Evolutionary conservation across 306 rosid species (phyloP).

Genomic region (Quillaja saponaria): DNA sequence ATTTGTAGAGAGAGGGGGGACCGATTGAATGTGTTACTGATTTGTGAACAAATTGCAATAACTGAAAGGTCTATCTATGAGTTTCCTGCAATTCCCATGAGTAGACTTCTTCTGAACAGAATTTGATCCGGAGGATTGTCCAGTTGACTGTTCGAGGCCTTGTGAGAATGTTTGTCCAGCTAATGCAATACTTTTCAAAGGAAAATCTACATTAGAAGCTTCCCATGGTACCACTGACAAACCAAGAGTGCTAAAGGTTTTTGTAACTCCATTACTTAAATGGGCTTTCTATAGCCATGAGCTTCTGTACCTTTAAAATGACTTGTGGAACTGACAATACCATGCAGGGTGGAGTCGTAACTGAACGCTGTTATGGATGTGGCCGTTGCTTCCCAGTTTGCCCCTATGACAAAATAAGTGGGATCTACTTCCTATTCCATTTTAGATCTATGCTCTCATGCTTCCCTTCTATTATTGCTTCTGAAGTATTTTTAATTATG

Average conservation of each 20-base stretch:
- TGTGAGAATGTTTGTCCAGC: constrained; percentile 88
- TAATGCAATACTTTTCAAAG: constrained; percentile 66
- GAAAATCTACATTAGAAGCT: constrained; percentile 33
- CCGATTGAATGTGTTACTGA: too few species aligned
- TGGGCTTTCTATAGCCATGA: not conserved
- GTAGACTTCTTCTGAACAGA: constrained; percentile 45
- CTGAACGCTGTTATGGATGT: constrained; percentile 94
- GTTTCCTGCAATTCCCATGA: not conserved
- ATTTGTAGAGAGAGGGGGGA: too few species aligned
- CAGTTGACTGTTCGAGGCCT: constrained; percentile 76
- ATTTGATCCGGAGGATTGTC: constrained; percentile 91
- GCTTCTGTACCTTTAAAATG: constrained; percentile 1
- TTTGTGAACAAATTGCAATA: not conserved
- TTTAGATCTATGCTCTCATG: constrained; percentile 17
- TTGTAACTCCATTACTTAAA: constrained; percentile 7
- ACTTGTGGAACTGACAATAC: constrained; percentile 18
- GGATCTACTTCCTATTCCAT: constrained; percentile 21
- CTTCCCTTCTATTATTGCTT: constrained; percentile 19
- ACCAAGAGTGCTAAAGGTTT: constrained; percentile 37
- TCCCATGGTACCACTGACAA: constrained; percentile 36
- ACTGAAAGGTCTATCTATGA: constrained; percentile 8
- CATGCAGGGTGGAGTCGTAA: constrained; percentile 79
- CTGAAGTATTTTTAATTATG: constrained; percentile 4
- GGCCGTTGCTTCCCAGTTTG: constrained; percentile 96
- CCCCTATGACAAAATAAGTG: constrained; percentile 91